Conservation (phyloP, 2,329 filamentous ascomycete genomes). For the Graphilbum fragrans region DNA sequence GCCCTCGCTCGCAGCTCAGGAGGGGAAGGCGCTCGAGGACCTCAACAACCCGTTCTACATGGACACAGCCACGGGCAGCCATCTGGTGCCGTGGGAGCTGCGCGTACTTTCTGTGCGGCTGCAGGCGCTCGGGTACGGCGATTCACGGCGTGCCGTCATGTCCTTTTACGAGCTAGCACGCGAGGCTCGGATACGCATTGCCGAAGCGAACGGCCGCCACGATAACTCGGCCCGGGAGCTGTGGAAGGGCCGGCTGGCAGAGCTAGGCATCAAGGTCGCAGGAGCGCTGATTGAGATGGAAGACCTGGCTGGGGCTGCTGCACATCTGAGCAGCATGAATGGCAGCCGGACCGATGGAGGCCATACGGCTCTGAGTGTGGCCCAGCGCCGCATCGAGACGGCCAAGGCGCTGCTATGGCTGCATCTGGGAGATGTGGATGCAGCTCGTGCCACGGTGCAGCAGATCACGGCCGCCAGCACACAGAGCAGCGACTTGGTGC, state of each 20-base stretch:
- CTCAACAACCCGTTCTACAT: conserved; percentile 45
- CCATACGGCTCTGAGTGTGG: conserved; percentile 11
- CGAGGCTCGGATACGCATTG: conserved; percentile 56
- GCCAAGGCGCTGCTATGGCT: conserved; percentile 60
- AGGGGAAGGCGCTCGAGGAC: conserved; percentile 52
- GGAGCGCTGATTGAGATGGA: conserved; percentile 73
- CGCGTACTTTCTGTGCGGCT: conserved; percentile 73
- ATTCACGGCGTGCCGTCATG: conserved; percentile 74
- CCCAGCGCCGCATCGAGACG: conserved; percentile 24
- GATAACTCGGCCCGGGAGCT: conserved; percentile 43
- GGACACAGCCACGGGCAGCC: conserved; percentile 33
- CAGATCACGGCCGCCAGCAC: neutral
- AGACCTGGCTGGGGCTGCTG: conserved; percentile 66
- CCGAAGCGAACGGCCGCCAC: conserved; percentile 27
- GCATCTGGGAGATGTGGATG: conserved; percentile 62
- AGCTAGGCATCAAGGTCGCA: conserved; percentile 59
- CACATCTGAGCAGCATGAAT: conserved; percentile 54
- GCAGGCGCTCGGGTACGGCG: conserved; percentile 75
- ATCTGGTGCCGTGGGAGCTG: conserved; percentile 78
- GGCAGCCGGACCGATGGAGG: conserved; percentile 14
- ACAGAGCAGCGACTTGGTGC: conserved; percentile 24
- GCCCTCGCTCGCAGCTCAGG: conserved; percentile 54
- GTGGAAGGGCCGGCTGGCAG: conserved; percentile 62
- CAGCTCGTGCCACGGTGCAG: conserved; percentile 45
- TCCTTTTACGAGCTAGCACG: conserved; percentile 79